A percentile compares a stretch with the other conserved stretches of the same genome.
These are phyloP conservation scores for Neurospora cerealis DNA, from an alignment of 495 filamentous ascomycete genomes.

Conservation along the genomic window DNA sequence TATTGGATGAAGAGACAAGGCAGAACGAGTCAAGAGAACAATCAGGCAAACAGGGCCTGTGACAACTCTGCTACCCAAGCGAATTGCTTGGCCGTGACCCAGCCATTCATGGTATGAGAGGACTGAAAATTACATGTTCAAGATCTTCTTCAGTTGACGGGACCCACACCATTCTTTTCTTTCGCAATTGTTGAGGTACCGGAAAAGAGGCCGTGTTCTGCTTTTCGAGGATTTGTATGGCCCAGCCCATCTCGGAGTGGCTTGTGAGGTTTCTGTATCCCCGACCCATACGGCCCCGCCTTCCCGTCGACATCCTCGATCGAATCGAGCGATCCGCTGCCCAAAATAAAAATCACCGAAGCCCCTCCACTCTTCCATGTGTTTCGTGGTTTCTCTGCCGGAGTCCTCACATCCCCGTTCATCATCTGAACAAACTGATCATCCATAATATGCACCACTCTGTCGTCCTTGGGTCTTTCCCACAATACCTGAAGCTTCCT, in stretches of 20 bases:
- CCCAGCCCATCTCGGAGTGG: neutral
- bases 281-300: conserved; percentile 1
- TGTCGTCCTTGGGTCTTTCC: neutral
- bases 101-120: neutral
- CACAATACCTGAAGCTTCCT: neutral
- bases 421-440: neutral
- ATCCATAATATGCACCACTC: neutral
- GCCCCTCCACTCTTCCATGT: conserved; percentile 11
- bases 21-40: neutral
- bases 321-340: conserved; percentile 7
- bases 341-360: conserved; percentile 9
- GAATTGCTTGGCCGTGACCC: neutral
- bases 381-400: conserved; percentile 6
- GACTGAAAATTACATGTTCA: neutral
- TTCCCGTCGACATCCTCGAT: conserved; percentile 2
- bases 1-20: neutral
- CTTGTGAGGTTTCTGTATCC: neutral
- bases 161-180: neutral
- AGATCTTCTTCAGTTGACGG: neutral
- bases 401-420: neutral
- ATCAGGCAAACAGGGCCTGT: neutral
- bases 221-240: neutral
- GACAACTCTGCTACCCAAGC: neutral
- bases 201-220: neutral
- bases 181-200: neutral